Evolutionary conservation across 116 monocot genomes (phyloP).

Genomic region (Cymodocea nodosa): DNA sequence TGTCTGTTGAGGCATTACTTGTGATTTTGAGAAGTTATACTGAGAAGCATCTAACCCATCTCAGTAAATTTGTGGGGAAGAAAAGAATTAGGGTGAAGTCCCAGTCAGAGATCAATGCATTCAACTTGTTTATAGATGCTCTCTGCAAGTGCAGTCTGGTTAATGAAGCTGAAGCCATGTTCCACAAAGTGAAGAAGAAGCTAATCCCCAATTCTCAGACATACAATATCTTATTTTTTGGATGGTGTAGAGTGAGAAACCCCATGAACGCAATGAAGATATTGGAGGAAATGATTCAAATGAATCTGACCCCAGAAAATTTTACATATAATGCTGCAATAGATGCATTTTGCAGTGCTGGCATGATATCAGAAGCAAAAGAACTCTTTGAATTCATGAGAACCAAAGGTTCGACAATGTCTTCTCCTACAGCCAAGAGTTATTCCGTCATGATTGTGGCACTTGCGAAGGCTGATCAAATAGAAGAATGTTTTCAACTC

Average conservation of each 20-base stretch:
- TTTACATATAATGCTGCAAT: conserved; percentile 86
- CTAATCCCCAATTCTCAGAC: conserved; percentile 52
- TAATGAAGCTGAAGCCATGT: conserved; percentile 46
- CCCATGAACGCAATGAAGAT: conserved; percentile 75
- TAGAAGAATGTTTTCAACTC: conserved; percentile 73
- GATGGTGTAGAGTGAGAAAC: conserved; percentile 79
- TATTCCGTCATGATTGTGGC: conserved; percentile 73
- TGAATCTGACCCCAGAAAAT: conserved; percentile 54
- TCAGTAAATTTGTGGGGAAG: conserved; percentile 68
- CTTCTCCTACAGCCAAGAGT: conserved; percentile 82
- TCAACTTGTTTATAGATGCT: conserved; percentile 72
- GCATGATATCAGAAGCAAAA: conserved; percentile 68
- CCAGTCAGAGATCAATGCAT: conserved; percentile 58
- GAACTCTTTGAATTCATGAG: conserved; percentile 93
- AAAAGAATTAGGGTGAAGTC: conserved; percentile 49
- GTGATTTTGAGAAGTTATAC: conserved; percentile 36
- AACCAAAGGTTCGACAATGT: conserved; percentile 64
- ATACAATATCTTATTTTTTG: conserved; percentile 80
- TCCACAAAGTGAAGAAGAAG: conserved; percentile 60
- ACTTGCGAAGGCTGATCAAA: conserved; percentile 53
- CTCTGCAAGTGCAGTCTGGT: conserved; percentile 76
- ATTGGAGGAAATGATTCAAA: conserved; percentile 77
- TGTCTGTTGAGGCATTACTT: conserved; percentile 44
- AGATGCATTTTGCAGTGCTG: conserved; percentile 57
- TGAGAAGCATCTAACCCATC: conserved; percentile 63